phyloP scores from a whole-genome alignment of 306 rosid genomes.

The Acacia crassicarpa region DNA sequence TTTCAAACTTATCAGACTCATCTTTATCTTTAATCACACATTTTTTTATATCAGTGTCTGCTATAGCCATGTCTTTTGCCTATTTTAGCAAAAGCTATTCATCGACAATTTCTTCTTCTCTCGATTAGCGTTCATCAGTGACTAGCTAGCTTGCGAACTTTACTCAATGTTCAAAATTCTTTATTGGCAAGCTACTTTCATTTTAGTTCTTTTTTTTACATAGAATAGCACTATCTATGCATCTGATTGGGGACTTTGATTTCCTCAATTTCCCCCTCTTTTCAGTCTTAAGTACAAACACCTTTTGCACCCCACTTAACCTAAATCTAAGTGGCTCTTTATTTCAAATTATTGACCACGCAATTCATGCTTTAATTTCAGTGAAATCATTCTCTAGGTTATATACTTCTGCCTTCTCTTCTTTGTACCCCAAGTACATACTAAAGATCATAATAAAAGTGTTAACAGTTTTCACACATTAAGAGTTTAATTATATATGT shows the following conservation, averaged over 20 bases:
- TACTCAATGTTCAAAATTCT: neutral
- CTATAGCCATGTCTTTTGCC: slow-evolving; percentile 7
- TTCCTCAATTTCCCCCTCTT: neutral
- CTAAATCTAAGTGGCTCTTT: neutral
- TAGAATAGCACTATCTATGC: neutral
- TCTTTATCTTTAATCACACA: slow-evolving; percentile 54
- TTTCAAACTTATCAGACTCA: slow-evolving; percentile 34
- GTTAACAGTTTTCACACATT: neutral
- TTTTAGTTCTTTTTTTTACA: neutral
- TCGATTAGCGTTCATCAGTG: neutral
- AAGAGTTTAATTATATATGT: too few species aligned
- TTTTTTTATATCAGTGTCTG: slow-evolving; percentile 37
- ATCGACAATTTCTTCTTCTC: neutral
- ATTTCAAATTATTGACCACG: neutral
- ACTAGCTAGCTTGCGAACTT: neutral
- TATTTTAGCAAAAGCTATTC: slow-evolving; percentile 28
- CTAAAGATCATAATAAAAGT: neutral
- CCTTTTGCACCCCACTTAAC: neutral
- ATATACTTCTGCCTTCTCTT: neutral
- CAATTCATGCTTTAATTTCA: neutral
- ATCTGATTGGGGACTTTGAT: slow-evolving; percentile 13
- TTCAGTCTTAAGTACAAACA: neutral
- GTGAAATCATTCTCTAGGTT: neutral
- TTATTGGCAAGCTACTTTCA: neutral
- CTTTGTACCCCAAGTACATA: too few species aligned